Base-by-base conservation (phyloP, 2,329 filamentous ascomycete species). In the Helotiales sp. region DNA sequence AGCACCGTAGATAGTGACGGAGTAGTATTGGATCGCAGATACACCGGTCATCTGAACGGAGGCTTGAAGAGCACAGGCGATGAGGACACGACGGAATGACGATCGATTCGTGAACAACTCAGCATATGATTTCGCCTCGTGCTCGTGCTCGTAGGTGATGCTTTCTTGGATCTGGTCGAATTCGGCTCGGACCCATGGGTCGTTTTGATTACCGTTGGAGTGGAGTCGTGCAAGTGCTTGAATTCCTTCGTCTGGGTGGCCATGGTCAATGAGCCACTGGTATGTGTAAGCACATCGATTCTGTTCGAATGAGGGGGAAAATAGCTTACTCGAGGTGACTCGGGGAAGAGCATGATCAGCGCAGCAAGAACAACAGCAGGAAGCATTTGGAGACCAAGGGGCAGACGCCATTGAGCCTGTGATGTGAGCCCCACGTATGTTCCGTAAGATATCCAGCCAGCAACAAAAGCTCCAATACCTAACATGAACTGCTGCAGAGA, bases 401-500 rank as follows among this genome's bases (percentile, higher is more conserved):
- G 69, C 22, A 71, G 34, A 47, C 69, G 66, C 69, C 69, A 70
- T 56, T 74, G 68, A 33, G 66, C 67, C 36, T 69, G 70, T 10
- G 63, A 68, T 44, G 70, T 72, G 33, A 70, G 59, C 2, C 62
- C 58, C 22, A 70, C 30, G 34, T 69, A 76, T 15, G 75, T 76
- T 44, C 86, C 90, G 60, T 86, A 93, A 0, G 84, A 85, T 48
- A 89, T 84, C 89, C 89, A 92, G 0, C 85, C 80, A 0, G 90
- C 90, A 15, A 86, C 75, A 1, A 95, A 80, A 15, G 88, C 77
- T 56, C 90, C 90, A 27, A 93, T 82, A 1, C 89, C 90, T 52
- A 93, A 72, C 89, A 93, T 93, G 69, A 93, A 92, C 67, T 93
- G 90, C 71, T 93, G 90, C 3, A 93, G 77, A 29, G 85, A 82